Evolutionary conservation across 352 stramenopile genomes (phyloP).

Genomic region (Globisporangium okanoganense): DNA sequence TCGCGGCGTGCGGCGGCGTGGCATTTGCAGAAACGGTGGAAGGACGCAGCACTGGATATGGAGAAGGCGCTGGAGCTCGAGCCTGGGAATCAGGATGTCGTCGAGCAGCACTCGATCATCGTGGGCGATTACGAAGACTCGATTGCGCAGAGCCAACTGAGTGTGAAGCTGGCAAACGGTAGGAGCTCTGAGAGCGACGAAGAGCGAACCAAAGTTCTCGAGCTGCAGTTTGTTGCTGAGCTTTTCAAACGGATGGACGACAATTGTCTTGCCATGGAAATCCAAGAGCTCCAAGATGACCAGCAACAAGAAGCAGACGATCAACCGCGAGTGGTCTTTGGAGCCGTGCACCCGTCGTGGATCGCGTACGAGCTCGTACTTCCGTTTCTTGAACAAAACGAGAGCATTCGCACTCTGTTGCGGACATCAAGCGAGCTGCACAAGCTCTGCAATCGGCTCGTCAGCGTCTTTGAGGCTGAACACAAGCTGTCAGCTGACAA

Average conservation of each 20-base stretch:
- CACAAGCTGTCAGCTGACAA: neutral
- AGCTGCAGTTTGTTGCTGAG: slow-evolving; percentile 46
- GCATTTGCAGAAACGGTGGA: slow-evolving; percentile 44
- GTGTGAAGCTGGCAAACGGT: slow-evolving; percentile 1
- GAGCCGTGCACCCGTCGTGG: slow-evolving; percentile 16
- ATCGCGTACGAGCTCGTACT: slow-evolving; percentile 44
- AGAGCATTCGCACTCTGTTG: slow-evolving; percentile 39
- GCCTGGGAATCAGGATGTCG: slow-evolving; percentile 49
- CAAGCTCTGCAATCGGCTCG: slow-evolving; percentile 38
- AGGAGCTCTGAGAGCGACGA: neutral
- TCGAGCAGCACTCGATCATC: slow-evolving; percentile 69
- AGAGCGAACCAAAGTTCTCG: slow-evolving; percentile 17
- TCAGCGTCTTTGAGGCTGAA: slow-evolving; percentile 10
- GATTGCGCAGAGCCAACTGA: slow-evolving; percentile 28
- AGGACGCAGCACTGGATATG: slow-evolving; percentile 54
- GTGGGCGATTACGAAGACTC: slow-evolving; percentile 71
- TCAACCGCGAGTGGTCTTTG: neutral
- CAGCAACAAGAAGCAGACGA: neutral
- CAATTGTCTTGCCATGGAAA: neutral
- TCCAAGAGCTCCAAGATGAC: neutral
- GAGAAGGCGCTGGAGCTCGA: slow-evolving; percentile 39
- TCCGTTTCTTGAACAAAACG: slow-evolving; percentile 48
- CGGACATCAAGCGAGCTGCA: slow-evolving; percentile 53
- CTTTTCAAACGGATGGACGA: slow-evolving; percentile 48
- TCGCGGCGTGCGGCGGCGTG: slow-evolving; percentile 53